Evolutionary conservation across 306 rosid genomes (phyloP).

Genomic region (Styphnolobium japonicum): DNA sequence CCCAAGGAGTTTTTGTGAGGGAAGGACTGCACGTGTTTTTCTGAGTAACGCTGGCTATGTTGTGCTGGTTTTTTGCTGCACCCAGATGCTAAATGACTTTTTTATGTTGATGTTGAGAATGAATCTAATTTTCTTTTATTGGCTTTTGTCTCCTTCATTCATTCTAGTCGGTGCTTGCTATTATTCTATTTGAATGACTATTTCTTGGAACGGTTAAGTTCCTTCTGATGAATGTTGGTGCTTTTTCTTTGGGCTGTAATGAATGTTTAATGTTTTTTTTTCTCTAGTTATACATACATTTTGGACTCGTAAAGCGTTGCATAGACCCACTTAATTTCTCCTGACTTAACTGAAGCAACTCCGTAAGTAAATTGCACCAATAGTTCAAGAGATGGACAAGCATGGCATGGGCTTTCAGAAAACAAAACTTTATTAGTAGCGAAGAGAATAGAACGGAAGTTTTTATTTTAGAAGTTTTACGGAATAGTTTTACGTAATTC

Average conservation of each 20-base stretch:
- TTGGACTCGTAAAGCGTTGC: too few relatives aligned
- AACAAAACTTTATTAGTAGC: too few relatives aligned
- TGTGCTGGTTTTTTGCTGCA: constrained; percentile 9
- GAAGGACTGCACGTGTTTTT: neutral
- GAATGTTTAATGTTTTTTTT: too few relatives aligned
- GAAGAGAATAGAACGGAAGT: too few relatives aligned
- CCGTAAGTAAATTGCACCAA: too few relatives aligned
- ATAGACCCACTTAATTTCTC: too few relatives aligned
- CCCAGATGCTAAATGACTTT: neutral
- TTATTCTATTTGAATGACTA: neutral
- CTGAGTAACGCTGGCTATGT: neutral
- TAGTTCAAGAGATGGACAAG: too few relatives aligned
- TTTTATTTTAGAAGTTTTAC: too few relatives aligned
- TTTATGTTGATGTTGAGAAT: neutral
- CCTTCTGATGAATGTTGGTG: neutral
- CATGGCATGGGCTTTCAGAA: too few relatives aligned
- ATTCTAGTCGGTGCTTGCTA: neutral
- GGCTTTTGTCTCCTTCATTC: neutral
- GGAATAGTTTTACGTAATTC: too few relatives aligned
- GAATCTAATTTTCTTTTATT: neutral
- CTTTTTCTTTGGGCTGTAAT: neutral
- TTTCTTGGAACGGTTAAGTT: neutral
- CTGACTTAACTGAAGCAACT: too few relatives aligned
- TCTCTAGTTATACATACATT: too few relatives aligned
- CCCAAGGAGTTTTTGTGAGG: neutral